These are phyloP conservation scores for Fusarium sp. DNA, from an alignment of 2,329 filamentous ascomycete species.

Conservation along the genomic window DNA sequence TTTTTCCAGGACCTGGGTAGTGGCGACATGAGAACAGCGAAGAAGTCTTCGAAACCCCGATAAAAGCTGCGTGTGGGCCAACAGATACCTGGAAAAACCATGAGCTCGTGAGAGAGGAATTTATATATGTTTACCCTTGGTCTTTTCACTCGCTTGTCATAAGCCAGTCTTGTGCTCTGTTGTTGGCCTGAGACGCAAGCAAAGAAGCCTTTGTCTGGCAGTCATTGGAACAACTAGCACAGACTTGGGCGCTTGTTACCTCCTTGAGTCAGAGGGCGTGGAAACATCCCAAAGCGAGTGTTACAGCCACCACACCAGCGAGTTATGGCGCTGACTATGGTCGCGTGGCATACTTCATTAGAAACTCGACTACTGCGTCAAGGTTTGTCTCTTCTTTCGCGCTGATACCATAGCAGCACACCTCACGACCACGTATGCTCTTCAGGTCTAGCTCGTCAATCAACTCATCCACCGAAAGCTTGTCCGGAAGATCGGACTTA, in stretches of 20 bases:
- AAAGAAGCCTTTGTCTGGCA: not conserved
- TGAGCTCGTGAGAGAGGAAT: slow-evolving; percentile 50
- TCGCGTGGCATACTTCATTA: slow-evolving; percentile 87
- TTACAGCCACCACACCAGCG: slow-evolving; percentile 18
- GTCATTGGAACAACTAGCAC: not conserved
- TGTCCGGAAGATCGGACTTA: slow-evolving; percentile 94
- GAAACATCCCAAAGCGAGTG: slow-evolving; percentile 12
- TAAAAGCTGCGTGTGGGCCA: slow-evolving; percentile 33
- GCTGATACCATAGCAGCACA: slow-evolving; percentile 98
- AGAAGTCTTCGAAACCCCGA: slow-evolving; percentile 39
- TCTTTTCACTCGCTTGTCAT: slow-evolving; percentile 33
- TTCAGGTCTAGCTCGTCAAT: slow-evolving; percentile 94
- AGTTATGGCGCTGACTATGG: slow-evolving; percentile 47
- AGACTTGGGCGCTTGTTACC: not conserved
- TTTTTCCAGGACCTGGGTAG: slow-evolving; percentile 1
- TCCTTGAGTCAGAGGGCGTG: not conserved
- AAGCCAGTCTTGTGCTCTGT: slow-evolving; percentile 24
- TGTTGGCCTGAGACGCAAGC: not conserved
- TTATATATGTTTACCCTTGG: slow-evolving; percentile 43
- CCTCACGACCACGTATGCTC: slow-evolving; percentile 87
- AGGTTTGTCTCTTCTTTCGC: slow-evolving; percentile 99
- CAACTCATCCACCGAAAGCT: slow-evolving; percentile 91
- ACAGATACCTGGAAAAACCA: slow-evolving; percentile 41
- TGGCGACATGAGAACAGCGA: slow-evolving; percentile 26
- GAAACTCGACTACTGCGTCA: slow-evolving; percentile 94